phyloP scores from a whole-genome alignment of 2,329 filamentous ascomycete genomes.

The Aspergillus sp. region DNA sequence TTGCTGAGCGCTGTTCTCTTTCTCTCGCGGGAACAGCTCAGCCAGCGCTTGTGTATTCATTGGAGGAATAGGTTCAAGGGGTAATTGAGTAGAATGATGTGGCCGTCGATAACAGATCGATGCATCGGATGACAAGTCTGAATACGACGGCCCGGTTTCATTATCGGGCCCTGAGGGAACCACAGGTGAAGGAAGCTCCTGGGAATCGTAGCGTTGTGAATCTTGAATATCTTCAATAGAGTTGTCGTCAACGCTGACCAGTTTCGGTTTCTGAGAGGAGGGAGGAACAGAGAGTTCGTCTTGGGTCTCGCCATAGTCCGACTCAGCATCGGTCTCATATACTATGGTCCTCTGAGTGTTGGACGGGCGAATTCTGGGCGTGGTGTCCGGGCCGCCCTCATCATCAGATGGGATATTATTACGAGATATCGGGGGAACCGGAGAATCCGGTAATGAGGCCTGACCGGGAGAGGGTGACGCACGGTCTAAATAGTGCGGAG shows the following conservation, averaged over 20 bases:
- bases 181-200: conserved; percentile 25
- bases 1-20: conserved; percentile 16
- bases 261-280: conserved; percentile 2
- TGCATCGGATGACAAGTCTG: conserved; percentile 29
- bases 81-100: conserved; percentile 31
- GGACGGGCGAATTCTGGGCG: not conserved
- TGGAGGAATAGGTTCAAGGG: conserved; percentile 28
- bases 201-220: conserved; percentile 19
- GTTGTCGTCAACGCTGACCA: not conserved
- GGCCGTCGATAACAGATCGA: conserved; percentile 33
- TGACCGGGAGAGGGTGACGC: not conserved
- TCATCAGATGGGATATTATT: not conserved
- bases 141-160: conserved; percentile 15
- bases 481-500: conserved; percentile 4
- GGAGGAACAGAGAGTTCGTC: conserved; percentile 12
- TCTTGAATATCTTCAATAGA: conserved; percentile 6
- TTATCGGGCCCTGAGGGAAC: conserved; percentile 14
- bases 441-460: not conserved
- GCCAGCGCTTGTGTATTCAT: conserved; percentile 32
- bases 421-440: not conserved
- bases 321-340: conserved; percentile 39
- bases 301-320: conserved; percentile 26
- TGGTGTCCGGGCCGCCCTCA: not conserved
- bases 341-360: conserved; percentile 27
- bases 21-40: conserved; percentile 31